phyloP scores from a whole-genome alignment of 2,329 filamentous ascomycete genomes.

The Calonectria montana region DNA sequence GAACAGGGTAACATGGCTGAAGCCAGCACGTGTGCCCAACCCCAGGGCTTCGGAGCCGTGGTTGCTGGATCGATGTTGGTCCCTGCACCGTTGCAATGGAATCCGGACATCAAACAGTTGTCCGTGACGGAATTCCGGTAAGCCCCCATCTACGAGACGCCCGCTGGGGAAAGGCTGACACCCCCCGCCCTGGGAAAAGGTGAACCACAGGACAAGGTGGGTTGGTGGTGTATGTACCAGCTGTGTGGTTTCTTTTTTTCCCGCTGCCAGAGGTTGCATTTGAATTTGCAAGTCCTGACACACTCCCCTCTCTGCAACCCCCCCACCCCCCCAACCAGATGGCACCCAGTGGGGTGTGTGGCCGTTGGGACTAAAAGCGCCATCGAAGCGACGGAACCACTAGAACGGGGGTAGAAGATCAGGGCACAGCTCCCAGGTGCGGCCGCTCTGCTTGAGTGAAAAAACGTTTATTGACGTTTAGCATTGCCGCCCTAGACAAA shows the following conservation, averaged over 20 bases:
- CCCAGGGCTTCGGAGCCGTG: slow-evolving; percentile 18
- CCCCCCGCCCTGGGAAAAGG: neutral
- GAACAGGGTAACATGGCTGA: slow-evolving; percentile 10
- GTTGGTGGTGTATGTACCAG: neutral
- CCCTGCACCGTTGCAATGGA: slow-evolving; percentile 31
- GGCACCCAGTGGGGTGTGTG: slow-evolving; percentile 2
- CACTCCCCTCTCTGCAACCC: neutral
- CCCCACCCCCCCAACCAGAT: neutral
- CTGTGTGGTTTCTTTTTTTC: slow-evolving; percentile 7
- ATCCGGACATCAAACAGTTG: neutral
- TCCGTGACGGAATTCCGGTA: slow-evolving; percentile 4
- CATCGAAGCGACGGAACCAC: slow-evolving; percentile 19
- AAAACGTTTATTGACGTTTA: slow-evolving; percentile 9
- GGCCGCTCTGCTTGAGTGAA: neutral
- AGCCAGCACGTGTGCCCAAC: slow-evolving; percentile 13
- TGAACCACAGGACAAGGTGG: neutral
- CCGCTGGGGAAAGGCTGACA: neutral
- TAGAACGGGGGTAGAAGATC: slow-evolving; percentile 22
- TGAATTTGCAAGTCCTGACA: neutral
- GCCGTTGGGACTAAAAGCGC: slow-evolving; percentile 16
- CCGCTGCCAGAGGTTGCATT: neutral
- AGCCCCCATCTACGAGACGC: slow-evolving; percentile 30
- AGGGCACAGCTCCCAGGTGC: slow-evolving; percentile 6
- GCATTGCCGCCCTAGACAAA: slow-evolving; percentile 10
- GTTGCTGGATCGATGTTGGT: slow-evolving; percentile 34